A percentile compares a stretch with the other conserved stretches of the same genome.
phyloP scores from a whole-genome alignment of 2,329 filamentous ascomycete species.

The Talaromyces sp. region DNA sequence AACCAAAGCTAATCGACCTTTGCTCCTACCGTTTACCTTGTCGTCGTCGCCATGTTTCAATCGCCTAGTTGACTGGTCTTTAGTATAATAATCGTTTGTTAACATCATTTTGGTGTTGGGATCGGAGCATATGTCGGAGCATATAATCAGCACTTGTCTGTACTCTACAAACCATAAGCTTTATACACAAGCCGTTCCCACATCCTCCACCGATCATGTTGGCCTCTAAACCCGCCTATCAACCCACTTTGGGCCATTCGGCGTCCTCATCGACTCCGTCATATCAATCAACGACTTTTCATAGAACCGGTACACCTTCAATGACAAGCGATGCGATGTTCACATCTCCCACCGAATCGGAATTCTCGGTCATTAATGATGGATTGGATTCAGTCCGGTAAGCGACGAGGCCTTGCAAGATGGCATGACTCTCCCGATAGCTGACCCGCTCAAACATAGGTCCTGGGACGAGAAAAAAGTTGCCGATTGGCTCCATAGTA shows the following conservation, averaged over 20 bases:
- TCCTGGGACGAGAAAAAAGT: constrained; percentile 88
- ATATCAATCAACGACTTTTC: constrained; percentile 29
- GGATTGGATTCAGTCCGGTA: constrained; percentile 71
- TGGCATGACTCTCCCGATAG: constrained; percentile 22
- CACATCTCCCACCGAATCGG: constrained; percentile 83
- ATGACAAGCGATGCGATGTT: constrained; percentile 48
- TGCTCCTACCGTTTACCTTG: neutral
- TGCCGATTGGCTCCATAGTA: constrained; percentile 82
- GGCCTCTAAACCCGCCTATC: constrained; percentile 42
- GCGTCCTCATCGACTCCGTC: constrained; percentile 36
- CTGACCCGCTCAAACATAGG: constrained; percentile 32
- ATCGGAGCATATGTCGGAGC: neutral
- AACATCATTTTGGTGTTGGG: neutral
- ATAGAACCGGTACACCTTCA: constrained; percentile 29
- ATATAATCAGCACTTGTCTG: neutral
- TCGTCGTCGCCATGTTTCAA: constrained; percentile 5
- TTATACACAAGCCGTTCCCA: neutral
- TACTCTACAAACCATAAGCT: neutral
- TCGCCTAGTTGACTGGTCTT: neutral
- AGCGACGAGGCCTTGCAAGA: constrained; percentile 20
- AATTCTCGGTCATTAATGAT: constrained; percentile 78
- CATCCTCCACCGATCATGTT: constrained; percentile 31
- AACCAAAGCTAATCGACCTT: neutral
- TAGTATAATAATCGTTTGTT: neutral
- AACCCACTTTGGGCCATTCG: constrained; percentile 30